phyloP scores from a whole-genome alignment of 345 rosid genomes.

The Carallia brachiata region DNA sequence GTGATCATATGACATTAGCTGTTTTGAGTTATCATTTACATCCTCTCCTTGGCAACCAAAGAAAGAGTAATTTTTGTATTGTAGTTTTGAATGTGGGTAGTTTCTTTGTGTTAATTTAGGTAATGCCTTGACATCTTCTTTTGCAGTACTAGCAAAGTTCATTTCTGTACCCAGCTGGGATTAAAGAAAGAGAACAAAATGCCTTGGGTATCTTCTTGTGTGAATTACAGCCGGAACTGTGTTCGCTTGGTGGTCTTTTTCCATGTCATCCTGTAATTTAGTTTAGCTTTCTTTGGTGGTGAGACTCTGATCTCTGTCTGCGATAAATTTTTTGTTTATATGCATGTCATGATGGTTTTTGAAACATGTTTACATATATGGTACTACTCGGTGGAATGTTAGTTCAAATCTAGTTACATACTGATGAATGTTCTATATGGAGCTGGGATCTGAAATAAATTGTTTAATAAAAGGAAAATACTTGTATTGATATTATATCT shows the following conservation, averaged over 20 bases:
- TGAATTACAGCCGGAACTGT: slow-evolving; percentile 59
- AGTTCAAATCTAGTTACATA: background rate
- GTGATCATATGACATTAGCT: too few relatives aligned
- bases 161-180: slow-evolving; percentile 5
- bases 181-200: slow-evolving; percentile 46
- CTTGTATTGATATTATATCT: too few relatives aligned
- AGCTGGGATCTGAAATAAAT: background rate
- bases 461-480: too few relatives aligned
- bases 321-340: background rate
- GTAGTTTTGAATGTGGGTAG: background rate
- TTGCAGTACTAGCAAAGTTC: slow-evolving; percentile 29
- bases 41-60: background rate
- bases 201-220: slow-evolving; percentile 69
- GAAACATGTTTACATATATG: background rate
- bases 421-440: background rate
- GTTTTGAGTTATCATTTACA: background rate
- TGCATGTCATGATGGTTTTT: background rate
- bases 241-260: slow-evolving; percentile 75
- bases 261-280: slow-evolving; percentile 69
- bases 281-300: slow-evolving; percentile 30
- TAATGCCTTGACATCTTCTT: slow-evolving; percentile 2
- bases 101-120: background rate
- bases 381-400: background rate
- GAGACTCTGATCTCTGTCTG: slow-evolving; percentile 13
- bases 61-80: background rate